A percentile compares a stretch with the other conserved stretches of the same genome.
phyloP scores from a whole-genome alignment of 2,329 filamentous ascomycete genomes.

The Fusarium pseudonygamai region DNA sequence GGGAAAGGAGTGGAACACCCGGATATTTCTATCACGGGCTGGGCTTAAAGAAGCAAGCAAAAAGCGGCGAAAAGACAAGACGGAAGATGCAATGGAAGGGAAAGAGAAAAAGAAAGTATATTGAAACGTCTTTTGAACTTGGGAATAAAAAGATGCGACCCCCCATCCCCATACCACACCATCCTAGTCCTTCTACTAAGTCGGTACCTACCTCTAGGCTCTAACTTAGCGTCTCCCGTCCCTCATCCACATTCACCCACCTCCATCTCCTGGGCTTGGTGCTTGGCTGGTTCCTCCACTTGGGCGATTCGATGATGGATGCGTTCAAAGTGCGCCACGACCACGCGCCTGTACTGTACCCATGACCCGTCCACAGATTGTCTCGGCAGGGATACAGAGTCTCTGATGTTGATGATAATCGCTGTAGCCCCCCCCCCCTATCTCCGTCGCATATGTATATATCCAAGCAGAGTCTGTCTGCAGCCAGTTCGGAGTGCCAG shows the following conservation, averaged over 20 bases:
- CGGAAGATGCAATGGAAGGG: conserved; percentile 6
- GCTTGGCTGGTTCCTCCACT: conserved; percentile 10
- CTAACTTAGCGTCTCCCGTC: conserved; percentile 3
- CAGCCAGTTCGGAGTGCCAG: not conserved
- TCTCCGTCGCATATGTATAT: not conserved
- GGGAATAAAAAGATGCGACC: conserved; percentile 25
- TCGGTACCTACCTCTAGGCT: not conserved
- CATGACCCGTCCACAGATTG: not conserved
- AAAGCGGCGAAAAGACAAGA: not conserved
- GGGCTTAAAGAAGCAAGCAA: not conserved
- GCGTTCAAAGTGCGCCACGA: conserved; percentile 31
- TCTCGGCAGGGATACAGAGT: conserved; percentile 10
- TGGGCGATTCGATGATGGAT: conserved; percentile 25
- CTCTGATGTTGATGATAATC: not conserved
- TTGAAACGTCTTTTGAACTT: conserved; percentile 13
- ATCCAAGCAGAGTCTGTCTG: not conserved
- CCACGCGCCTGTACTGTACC: conserved; percentile 18
- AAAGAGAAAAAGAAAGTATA: conserved; percentile 9
- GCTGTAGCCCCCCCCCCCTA: conserved; percentile 25
- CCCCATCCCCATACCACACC: conserved; percentile 1
- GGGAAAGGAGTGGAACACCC: conserved; percentile 29
- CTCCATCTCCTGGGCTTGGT: not conserved
- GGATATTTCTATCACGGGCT: conserved; percentile 29
- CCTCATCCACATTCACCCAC: not conserved
- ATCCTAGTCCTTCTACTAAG: not conserved